These are phyloP conservation scores for Oryza rufipogon DNA, from an alignment of 176 grass and related monocot genomes.

Conservation along the genomic window DNA sequence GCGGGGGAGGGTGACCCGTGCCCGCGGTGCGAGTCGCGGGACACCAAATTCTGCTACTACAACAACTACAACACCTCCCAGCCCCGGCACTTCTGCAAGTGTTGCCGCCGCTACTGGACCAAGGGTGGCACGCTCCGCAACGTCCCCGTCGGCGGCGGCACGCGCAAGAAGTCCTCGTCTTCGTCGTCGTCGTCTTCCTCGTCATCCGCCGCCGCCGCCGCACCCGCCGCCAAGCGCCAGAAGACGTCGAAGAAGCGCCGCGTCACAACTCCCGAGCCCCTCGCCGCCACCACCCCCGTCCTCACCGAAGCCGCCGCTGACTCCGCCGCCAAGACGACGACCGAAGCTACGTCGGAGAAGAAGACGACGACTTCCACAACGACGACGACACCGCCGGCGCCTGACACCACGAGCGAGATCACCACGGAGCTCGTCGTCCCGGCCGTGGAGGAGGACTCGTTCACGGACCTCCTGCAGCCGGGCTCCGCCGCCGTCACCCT, in stretches of 20 bases:
- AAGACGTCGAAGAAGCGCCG: slow-evolving; percentile 46
- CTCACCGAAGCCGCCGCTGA: neutral
- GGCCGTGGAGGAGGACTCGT: slow-evolving; percentile 24
- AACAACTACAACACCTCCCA: slow-evolving; percentile 90
- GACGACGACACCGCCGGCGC: neutral
- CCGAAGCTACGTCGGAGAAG: neutral
- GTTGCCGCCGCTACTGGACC: slow-evolving; percentile 92
- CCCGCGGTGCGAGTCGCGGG: slow-evolving; percentile 50
- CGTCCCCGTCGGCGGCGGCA: slow-evolving; percentile 79
- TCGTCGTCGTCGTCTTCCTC: neutral
- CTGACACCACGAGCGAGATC: slow-evolving; percentile 40
- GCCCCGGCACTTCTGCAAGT: slow-evolving; percentile 89
- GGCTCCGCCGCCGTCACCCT: slow-evolving; percentile 35
- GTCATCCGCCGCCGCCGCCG: neutral
- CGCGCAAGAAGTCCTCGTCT: slow-evolving; percentile 46
- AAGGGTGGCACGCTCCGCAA: slow-evolving; percentile 78
- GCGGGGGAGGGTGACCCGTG: slow-evolving; percentile 26
- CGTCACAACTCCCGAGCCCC: neutral
- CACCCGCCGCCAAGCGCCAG: slow-evolving; percentile 12
- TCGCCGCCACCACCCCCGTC: too few species aligned
- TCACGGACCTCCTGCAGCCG: slow-evolving; percentile 38
- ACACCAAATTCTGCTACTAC: slow-evolving; percentile 98
- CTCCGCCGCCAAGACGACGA: neutral
- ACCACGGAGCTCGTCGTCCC: slow-evolving; percentile 37
- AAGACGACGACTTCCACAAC: neutral